Evolutionary conservation across 2,329 filamentous ascomycete species (phyloP).

Genomic region (Chalaropsis thielavioides): DNA sequence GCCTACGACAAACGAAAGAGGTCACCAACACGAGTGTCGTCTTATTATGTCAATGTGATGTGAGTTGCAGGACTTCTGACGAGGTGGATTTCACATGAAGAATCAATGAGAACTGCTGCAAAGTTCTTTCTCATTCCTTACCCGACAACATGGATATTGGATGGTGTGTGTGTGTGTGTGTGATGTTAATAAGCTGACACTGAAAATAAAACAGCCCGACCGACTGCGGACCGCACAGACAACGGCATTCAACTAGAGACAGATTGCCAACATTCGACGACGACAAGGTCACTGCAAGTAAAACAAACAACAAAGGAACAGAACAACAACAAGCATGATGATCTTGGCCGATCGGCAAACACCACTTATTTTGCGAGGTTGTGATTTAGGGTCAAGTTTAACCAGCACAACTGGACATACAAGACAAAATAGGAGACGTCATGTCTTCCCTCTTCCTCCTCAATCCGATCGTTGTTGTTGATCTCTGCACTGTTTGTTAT

Average conservation of each 20-base stretch:
- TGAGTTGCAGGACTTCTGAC: not conserved
- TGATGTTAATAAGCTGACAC: not conserved
- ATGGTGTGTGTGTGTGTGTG: not conserved
- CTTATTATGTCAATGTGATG: not conserved
- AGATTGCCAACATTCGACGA: not conserved
- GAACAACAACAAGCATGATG: not conserved
- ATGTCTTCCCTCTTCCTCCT: not conserved
- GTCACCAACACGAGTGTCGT: not conserved
- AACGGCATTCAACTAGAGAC: not conserved
- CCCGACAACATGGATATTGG: not conserved
- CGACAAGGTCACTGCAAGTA: not conserved
- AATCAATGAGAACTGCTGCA: not conserved
- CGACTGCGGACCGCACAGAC: conserved; percentile 2
- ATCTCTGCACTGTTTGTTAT: not conserved
- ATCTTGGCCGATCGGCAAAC: not conserved
- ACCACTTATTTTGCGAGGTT: not conserved
- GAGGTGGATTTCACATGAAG: not conserved
- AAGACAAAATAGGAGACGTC: not conserved
- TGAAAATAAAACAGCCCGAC: not conserved
- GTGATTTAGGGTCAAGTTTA: not conserved
- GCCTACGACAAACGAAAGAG: not conserved
- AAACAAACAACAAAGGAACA: not conserved
- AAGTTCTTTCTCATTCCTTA: conserved; percentile 3
- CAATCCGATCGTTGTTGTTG: not conserved
- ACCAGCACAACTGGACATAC: not conserved